Base-by-base conservation (phyloP, 176 grass and related monocot genomes). In the Themeda triandra region DNA sequence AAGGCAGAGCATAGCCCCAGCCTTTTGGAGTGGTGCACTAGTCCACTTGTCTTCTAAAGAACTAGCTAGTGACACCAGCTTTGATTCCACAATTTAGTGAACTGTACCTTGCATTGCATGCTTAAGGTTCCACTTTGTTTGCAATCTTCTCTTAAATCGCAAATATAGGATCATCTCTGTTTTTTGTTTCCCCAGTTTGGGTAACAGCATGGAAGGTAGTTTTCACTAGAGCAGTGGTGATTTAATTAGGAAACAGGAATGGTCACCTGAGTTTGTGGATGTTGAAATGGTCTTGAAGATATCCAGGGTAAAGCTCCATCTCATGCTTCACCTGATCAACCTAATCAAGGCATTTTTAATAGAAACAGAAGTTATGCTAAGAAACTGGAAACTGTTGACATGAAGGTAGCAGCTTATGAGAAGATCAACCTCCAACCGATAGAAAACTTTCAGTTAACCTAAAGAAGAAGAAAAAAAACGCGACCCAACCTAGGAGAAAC, bases 231-330 rank as follows among this genome's bases (percentile, higher is more conserved):
- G 10, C 49, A 35, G 29, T 5, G 73, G 24, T 64, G 0, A 1
- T 37, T 53, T 24, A 71, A 32, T 53, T 24, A 71, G 32, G 23
- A 81, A 35, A 11, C 75, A 39, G 12, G 48, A 69, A 69, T 33
- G 51, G 17, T 76, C 28, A 90, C 88, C 88, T 86, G 48, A 78
- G 64, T 75, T 66, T 82, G 78, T 82, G 71, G 72, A 86, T 86
- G 65, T 76, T 72, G 79, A 90, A 90, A 65, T 86, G 88, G 33
- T 82, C 83, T 65, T 86, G 72, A 28, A 90, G 78, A 69, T 86
- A 86, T 72, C 66, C 88, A 15, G 64, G 83, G 72, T 90, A 90
- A 65, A 90, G 83, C 83, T 90, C 88, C 88, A 90, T 90, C 29
- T 77, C 72, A 88, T 77, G 21, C 72, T 51, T 48, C 46, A 66